phyloP scores from a whole-genome alignment of 2,329 filamentous ascomycete genomes.

The Arthrobotrys entomopaga region DNA sequence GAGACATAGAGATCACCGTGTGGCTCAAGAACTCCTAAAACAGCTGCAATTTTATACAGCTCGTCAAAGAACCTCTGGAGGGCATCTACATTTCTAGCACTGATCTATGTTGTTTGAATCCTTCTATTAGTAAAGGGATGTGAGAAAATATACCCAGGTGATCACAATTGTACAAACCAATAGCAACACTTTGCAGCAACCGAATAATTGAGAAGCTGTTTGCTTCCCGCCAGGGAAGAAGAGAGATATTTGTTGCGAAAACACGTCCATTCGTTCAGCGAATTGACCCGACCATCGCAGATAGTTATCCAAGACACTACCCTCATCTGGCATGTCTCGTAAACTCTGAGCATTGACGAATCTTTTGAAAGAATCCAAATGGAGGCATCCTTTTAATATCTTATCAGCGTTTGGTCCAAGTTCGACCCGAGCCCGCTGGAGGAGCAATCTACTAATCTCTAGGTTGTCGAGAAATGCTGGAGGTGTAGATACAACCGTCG shows the following conservation, averaged over 20 bases:
- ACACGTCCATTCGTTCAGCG: slow-evolving; percentile 31
- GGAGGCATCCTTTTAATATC: slow-evolving; percentile 31
- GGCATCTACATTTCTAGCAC: slow-evolving; percentile 27
- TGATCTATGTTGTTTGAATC: slow-evolving; percentile 6
- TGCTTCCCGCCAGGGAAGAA: slow-evolving; percentile 41
- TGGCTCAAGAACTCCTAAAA: slow-evolving; percentile 23
- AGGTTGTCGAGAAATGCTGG: slow-evolving; percentile 9
- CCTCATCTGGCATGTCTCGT: slow-evolving; percentile 45
- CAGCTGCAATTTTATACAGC: slow-evolving; percentile 28
- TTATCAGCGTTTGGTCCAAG: slow-evolving; percentile 35
- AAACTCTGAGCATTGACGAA: slow-evolving; percentile 43
- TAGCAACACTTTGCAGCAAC: slow-evolving; percentile 39
- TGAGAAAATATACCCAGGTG: neutral
- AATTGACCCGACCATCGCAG: slow-evolving; percentile 36
- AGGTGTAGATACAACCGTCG: neutral
- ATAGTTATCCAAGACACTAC: slow-evolving; percentile 38
- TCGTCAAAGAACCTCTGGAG: slow-evolving; percentile 47
- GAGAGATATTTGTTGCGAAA: slow-evolving; percentile 27
- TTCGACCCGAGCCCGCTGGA: slow-evolving; percentile 26
- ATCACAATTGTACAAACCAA: slow-evolving; percentile 29
- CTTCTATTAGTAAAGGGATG: neutral
- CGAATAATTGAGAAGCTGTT: slow-evolving; percentile 25
- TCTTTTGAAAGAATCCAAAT: slow-evolving; percentile 35
- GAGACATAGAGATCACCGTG: slow-evolving; percentile 37
- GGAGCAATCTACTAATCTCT: slow-evolving; percentile 20